A percentile compares a stretch with the other conserved stretches of the same genome.
phyloP scores from a whole-genome alignment of 345 rosid genomes.

The Pseudoturritis turrita region DNA sequence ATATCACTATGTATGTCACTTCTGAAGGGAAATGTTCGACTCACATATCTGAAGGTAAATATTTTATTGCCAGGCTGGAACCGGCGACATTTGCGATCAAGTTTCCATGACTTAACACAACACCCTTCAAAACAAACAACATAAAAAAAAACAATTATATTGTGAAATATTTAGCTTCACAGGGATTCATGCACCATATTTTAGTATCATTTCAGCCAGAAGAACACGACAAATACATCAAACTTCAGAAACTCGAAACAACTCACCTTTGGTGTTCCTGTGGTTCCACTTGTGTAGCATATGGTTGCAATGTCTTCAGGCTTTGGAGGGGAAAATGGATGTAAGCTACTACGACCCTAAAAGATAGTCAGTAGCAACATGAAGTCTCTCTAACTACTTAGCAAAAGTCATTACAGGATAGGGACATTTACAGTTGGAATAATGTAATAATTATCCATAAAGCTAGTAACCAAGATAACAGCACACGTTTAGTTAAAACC shows the following conservation, averaged over 20 bases:
- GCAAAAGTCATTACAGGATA: not conserved
- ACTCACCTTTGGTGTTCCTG: slow-evolving; percentile 89
- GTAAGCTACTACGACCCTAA: slow-evolving; percentile 72
- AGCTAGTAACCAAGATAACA: not conserved
- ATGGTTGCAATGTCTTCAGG: slow-evolving; percentile 88
- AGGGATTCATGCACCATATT: not conserved
- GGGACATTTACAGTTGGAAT: not conserved
- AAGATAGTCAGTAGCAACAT: slow-evolving; percentile 33
- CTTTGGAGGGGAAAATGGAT: slow-evolving; percentile 64
- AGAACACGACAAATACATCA: slow-evolving; percentile 2
- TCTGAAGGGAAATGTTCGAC: slow-evolving; percentile 28
- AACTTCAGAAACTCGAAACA: slow-evolving; percentile 2
- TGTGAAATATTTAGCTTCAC: not conserved
- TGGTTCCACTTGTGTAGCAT: slow-evolving; percentile 98
- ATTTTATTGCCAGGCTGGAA: slow-evolving; percentile 31
- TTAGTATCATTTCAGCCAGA: slow-evolving; percentile 10
- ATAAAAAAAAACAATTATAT: not conserved
- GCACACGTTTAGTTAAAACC: not conserved
- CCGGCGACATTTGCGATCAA: slow-evolving; percentile 83
- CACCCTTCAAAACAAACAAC: slow-evolving; percentile 53
- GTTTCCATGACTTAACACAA: slow-evolving; percentile 73
- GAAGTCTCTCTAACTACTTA: not conserved
- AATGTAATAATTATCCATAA: not conserved
- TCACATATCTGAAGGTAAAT: slow-evolving; percentile 69
- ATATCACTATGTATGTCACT: not conserved